Evolutionary conservation across 106 monocot genomes (phyloP).

Genomic region (Allium cepa): DNA sequence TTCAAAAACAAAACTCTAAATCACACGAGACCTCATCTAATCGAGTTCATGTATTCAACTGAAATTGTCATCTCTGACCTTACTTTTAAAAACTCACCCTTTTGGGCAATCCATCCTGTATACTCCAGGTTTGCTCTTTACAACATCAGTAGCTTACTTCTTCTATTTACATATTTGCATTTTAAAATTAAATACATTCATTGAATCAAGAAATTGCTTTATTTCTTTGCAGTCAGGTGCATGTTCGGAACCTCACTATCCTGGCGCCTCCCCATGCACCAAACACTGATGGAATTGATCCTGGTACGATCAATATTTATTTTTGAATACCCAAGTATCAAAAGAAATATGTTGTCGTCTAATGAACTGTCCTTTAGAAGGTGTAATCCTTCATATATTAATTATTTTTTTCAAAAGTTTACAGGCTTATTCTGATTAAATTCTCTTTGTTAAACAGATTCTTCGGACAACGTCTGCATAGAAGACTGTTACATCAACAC

Average conservation of each 20-base stretch:
- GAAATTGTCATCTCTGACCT: conserved; percentile 72
- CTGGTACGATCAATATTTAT: conserved; percentile 32
- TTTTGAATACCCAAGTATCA: too few relatives aligned
- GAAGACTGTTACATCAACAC: conserved; percentile 72
- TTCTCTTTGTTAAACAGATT: conserved; percentile 32
- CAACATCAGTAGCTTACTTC: not conserved
- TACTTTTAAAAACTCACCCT: conserved; percentile 87
- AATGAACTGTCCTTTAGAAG: too few relatives aligned
- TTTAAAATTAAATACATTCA: not conserved
- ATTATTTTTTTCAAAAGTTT: too few relatives aligned
- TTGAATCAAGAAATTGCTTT: not conserved
- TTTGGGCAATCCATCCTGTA: conserved; percentile 90
- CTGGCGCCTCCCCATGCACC: conserved; percentile 78
- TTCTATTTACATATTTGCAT: not conserved
- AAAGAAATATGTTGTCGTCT: too few relatives aligned
- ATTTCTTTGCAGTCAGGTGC: conserved; percentile 50
- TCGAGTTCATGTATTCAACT: conserved; percentile 80
- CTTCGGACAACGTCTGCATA: conserved; percentile 69
- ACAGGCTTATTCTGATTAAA: not conserved
- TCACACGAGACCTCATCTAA: conserved; percentile 73
- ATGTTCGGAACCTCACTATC: conserved; percentile 69
- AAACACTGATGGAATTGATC: conserved; percentile 88
- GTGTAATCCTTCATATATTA: too few relatives aligned
- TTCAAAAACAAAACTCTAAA: conserved; percentile 47
- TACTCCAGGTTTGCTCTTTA: conserved; percentile 70